Percentiles rank a stretch among this genome's conserved stretches.
Conservation (phyloP, 495 filamentous ascomycete genomes). For the Xylaria longipes region DNA sequence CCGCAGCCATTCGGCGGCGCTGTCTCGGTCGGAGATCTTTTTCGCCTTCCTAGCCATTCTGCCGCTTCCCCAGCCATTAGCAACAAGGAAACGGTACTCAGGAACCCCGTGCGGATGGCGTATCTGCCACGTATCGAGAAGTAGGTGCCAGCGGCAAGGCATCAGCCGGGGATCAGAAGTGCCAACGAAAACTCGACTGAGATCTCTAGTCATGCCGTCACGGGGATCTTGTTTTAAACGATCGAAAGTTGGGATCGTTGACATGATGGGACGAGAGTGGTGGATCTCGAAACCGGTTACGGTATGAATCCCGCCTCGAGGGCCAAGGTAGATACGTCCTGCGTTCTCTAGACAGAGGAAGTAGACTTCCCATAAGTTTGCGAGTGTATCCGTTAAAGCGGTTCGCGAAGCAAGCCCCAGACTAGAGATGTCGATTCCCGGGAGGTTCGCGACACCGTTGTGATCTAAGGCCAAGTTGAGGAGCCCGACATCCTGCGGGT, state of each 20-base stretch:
- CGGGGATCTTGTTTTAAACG: conserved; percentile 17
- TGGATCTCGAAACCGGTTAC: background rate
- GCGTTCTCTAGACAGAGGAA: conserved; percentile 7
- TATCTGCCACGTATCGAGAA: conserved; percentile 5
- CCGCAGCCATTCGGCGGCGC: conserved; percentile 5
- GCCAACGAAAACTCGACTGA: conserved; percentile 15
- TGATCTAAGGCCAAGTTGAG: conserved; percentile 10
- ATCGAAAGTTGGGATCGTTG: conserved; percentile 9
- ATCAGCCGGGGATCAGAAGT: conserved; percentile 9
- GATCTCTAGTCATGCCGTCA: conserved; percentile 3
- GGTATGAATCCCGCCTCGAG: conserved; percentile 1
- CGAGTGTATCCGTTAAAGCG: background rate
- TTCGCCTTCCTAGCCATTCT: background rate
- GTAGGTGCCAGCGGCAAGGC: background rate
- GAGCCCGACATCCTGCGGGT: conserved; percentile 11
- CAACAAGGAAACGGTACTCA: conserved; percentile 6
- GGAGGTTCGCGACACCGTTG: background rate
- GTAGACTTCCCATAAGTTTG: conserved; percentile 2
- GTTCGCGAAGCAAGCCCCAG: background rate
- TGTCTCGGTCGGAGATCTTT: background rate
- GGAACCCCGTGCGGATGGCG: background rate
- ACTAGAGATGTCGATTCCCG: background rate
- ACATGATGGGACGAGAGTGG: conserved; percentile 18
- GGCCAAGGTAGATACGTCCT: conserved; percentile 12
- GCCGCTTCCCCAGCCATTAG: background rate